Evolutionary conservation across 441 rosid genomes (phyloP), one percentile per base, ranked within the genome.

Genomic region (Eutrema salsugineum): DNA sequence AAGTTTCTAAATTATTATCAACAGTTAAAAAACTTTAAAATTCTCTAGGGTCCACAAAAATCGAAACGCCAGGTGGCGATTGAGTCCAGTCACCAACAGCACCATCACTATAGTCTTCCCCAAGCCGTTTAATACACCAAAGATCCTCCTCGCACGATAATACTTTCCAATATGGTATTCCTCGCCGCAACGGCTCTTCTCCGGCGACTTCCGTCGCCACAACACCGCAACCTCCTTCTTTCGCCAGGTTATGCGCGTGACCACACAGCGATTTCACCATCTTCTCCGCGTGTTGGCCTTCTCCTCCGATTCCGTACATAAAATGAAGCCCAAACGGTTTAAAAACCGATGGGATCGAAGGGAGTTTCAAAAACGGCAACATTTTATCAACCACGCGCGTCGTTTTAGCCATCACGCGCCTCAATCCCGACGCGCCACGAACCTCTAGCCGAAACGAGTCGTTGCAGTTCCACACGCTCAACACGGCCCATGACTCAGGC

Each of bases 11-110:
- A 57, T 61, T 38, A 59, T 11, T 35, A 36, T n/a, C n/a, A 43
- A 44, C 8, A 7, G 43, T 30, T 69, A 20, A 32, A 19, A 28
- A 30, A 17, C 1, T 6, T 80, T 68, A 95, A 80, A 93, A 70
- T 68, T 95, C 99, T 69, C 99, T 86, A 2, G 99, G 99, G 83
- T 95, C 99, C 65, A 95, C 97, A 81, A 95, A 95, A 82, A 95
- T 89, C 9, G 99, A 91, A 73, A 75, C 1, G 48, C 87, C 97
- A 55, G 99, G 82, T 44, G 89, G 78, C 56, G 99, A 93, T 68
- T 91, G 89, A 6, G 97, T 93, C 99, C 99, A 95, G 82, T 95
- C 99, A 78, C 94, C 92, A 38, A 88, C 78, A 39, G 83, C 71
- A 24, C 94, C 98, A 66, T 95, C 99, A 63, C 94, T 85, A 48